Evolutionary conservation across 1,284 basidiomycete genomes (phyloP), one percentile per base, ranked within the genome.

Genomic region (Omphalotus olearius): DNA sequence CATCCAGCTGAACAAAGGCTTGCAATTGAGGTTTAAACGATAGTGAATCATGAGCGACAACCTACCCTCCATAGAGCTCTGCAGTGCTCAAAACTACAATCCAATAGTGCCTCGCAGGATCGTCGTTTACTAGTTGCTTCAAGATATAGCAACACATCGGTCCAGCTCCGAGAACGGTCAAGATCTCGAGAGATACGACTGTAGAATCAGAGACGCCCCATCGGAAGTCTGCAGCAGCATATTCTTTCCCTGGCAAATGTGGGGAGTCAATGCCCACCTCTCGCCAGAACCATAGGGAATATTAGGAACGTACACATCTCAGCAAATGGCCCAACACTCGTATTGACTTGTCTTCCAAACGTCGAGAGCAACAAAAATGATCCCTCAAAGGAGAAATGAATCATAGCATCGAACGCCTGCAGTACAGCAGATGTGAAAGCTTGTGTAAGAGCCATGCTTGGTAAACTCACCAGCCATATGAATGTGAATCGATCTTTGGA

Each of bases 151-250:
- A 82, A 61, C 84, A 86, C 47, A 91, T 60, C 0, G 85, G 82
- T 0, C 82, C 88, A 20, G 79, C 86, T 23, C 86, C 88, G 25
- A 91, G 72, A 10, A 92, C 90, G 4, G 90, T 93, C 57, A 93
- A 72, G 46, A 92, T 66, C 65, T 93, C 90, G 39, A 93, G 79
- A 5, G 88, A 84, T 39, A 93, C 88, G 43, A 92, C 76, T 0
- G 85, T 88, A 1, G 87, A 78, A 59, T 93, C 89, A 0, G 88
- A 74, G 26, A 76, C 65, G 13, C 87, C 90, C 90, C 90, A 93
- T 43, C 89, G 80, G 53, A 78, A 77, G 62, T 93, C 90, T 9
- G 89, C 90, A 6, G 74, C 73, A n/a, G 85, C 80, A 60, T 92
- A 92, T 63, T 74, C 73, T 51, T 65, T 69, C 72, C 74, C 74